A percentile compares a stretch with the other conserved stretches of the same genome.
These are phyloP conservation scores for Stenogyne calaminthoides DNA, from an alignment of 305 asterid genomes.

Conservation along the genomic window DNA sequence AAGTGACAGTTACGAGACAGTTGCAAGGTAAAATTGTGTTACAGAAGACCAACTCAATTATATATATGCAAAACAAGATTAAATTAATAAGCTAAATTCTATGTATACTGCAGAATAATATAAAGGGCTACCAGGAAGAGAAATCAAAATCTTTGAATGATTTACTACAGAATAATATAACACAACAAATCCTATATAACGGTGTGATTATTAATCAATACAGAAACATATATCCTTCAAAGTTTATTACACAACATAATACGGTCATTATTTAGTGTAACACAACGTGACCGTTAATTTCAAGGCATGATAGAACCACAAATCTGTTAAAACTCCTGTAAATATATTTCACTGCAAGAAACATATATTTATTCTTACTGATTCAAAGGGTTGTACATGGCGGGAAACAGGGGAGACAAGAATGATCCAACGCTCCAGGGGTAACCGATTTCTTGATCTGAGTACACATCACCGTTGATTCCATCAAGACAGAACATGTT, in stretches of 20 bases:
- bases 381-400: conserved; percentile 36
- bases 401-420: conserved; percentile 42
- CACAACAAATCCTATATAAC: not conserved
- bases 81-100: too few relatives aligned
- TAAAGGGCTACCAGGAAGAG: too few relatives aligned
- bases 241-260: conserved; percentile 15
- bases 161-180: not conserved
- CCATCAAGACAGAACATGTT: conserved; percentile 33
- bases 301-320: conserved; percentile 23
- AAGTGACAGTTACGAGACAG: too few relatives aligned
- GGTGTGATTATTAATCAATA: conserved; percentile 15
- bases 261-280: conserved; percentile 34
- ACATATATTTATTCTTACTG: conserved; percentile 29
- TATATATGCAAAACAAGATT: too few relatives aligned
- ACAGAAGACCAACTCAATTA: too few relatives aligned
- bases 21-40: too few relatives aligned
- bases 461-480: conserved; percentile 31
- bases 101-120: too few relatives aligned
- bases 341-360: conserved; percentile 27
- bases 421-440: conserved; percentile 45
- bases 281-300: conserved; percentile 33
- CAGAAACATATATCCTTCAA: not conserved
- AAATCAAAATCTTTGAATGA: too few relatives aligned
- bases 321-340: conserved; percentile 7
- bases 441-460: conserved; percentile 42